These are phyloP conservation scores for Eucalyptus pauciflora DNA, from an alignment of 345 rosid genomes.

Conservation along the genomic window DNA sequence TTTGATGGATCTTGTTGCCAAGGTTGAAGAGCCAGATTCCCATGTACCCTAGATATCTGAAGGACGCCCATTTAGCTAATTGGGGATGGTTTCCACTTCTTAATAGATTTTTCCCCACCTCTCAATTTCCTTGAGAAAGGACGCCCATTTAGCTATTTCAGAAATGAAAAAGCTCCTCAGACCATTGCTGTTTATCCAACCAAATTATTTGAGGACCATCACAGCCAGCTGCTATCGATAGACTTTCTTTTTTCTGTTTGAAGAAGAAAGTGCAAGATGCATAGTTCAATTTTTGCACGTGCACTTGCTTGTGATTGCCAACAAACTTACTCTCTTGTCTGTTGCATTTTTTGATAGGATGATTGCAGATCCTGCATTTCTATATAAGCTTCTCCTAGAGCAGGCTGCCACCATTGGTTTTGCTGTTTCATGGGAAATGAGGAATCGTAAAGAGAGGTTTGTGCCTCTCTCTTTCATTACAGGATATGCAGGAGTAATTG, in stretches of 20 bases:
- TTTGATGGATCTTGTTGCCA: background rate
- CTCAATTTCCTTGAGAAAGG: background rate
- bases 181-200: background rate
- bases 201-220: background rate
- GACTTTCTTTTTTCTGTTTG: background rate
- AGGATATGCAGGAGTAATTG: background rate
- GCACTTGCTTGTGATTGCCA: background rate
- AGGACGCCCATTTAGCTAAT: background rate
- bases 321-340: background rate
- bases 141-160: background rate
- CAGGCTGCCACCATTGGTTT: slow-evolving; percentile 80
- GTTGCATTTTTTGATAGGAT: slow-evolving; percentile 36
- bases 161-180: background rate
- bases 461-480: background rate
- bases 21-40: background rate
- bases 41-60: background rate
- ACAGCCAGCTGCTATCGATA: background rate
- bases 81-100: background rate
- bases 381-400: slow-evolving; percentile 77
- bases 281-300: background rate
- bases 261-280: background rate
- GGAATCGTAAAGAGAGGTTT: slow-evolving; percentile 80
- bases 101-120: background rate
- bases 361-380: slow-evolving; percentile 90
- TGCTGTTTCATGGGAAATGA: slow-evolving; percentile 87